Percentiles rank a stretch among this genome's conserved stretches.
Conservation (phyloP, 768 basidiomycete species). For the Pisolithus orientalis region DNA sequence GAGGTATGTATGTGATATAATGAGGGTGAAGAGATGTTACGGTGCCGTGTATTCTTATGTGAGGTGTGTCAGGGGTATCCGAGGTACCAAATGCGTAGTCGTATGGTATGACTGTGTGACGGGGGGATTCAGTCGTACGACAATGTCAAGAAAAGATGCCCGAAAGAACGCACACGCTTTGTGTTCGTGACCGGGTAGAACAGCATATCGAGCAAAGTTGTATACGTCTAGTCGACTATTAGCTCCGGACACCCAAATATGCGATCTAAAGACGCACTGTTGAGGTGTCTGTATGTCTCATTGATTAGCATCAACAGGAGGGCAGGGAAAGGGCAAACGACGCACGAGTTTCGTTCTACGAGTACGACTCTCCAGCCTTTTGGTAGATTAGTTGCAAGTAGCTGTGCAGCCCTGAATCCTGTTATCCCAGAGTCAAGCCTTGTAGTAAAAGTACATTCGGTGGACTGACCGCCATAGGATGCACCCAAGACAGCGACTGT, state of each 20-base stretch:
- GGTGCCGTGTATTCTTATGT: slow-evolving; percentile 39
- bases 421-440: background rate
- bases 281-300: slow-evolving; percentile 35
- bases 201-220: slow-evolving; percentile 50
- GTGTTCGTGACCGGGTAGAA: slow-evolving; percentile 56
- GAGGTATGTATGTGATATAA: slow-evolving; percentile 27
- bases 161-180: slow-evolving; percentile 46
- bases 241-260: background rate
- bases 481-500: slow-evolving; percentile 42
- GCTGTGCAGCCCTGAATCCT: slow-evolving; percentile 46
- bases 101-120: slow-evolving; percentile 46
- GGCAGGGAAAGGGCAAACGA: slow-evolving; percentile 3
- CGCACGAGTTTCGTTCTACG: slow-evolving; percentile 56
- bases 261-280: slow-evolving; percentile 28
- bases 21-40: slow-evolving; percentile 35
- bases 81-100: slow-evolving; percentile 36
- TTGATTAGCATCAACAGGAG: background rate
- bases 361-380: slow-evolving; percentile 49
- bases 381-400: slow-evolving; percentile 44
- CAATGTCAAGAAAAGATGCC: background rate
- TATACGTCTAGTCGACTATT: slow-evolving; percentile 39
- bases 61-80: slow-evolving; percentile 10
- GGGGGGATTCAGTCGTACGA: background rate
- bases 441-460: slow-evolving; percentile 1
- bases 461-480: slow-evolving; percentile 43